These are phyloP conservation scores for Caloboletus firmus DNA, from an alignment of 1,284 basidiomycete genomes.

Conservation along the genomic window DNA sequence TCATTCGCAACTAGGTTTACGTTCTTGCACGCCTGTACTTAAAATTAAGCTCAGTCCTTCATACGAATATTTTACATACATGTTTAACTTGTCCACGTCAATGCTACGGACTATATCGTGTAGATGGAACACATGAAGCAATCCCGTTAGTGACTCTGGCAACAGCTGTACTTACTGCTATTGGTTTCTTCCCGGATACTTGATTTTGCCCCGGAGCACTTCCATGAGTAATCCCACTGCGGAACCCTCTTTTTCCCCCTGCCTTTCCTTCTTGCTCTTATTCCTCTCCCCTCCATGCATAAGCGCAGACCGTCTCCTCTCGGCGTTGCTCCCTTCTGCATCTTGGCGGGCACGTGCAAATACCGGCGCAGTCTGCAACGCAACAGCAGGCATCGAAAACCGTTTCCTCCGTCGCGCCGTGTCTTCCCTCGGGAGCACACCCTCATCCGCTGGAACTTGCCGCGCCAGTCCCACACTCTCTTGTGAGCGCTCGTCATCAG, in stretches of 20 bases:
- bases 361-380: constrained; percentile 69
- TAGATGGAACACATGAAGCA: neutral
- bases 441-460: constrained; percentile 4
- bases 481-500: constrained; percentile 1
- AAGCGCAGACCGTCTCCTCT: constrained; percentile 22
- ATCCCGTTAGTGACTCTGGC: neutral
- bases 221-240: constrained; percentile 34
- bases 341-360: constrained; percentile 49
- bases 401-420: constrained; percentile 63
- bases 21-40: neutral
- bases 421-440: constrained; percentile 43
- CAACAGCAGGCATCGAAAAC: constrained; percentile 72
- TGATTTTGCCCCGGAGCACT: constrained; percentile 28
- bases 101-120: neutral
- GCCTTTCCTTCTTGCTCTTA: constrained; percentile 29
- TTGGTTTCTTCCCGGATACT: constrained; percentile 24
- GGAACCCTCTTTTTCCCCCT: constrained; percentile 30
- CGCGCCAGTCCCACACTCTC: constrained; percentile 2
- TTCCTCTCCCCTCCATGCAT: constrained; percentile 24
- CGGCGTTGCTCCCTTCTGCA: constrained; percentile 9
- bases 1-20: neutral
- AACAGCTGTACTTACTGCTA: neutral
- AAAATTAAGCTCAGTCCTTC: neutral
- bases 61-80: constrained; percentile 6
- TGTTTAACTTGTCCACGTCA: neutral